Percentiles rank a stretch among this genome's conserved stretches.
phyloP scores from a whole-genome alignment of 306 rosid genomes.

The apple (Malus domestica) region DNA sequence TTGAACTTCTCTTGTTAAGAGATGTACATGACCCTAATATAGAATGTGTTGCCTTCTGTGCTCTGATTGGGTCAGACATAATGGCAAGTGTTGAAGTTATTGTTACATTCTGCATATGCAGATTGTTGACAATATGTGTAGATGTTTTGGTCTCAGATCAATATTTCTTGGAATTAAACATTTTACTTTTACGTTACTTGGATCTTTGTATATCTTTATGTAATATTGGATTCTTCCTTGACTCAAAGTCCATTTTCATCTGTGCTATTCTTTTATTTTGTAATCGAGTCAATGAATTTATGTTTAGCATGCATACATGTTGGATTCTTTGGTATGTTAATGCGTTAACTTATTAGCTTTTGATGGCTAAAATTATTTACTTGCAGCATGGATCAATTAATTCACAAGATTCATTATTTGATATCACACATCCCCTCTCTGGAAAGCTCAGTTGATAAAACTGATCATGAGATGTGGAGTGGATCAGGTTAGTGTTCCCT shows the following conservation, averaged over 20 bases:
- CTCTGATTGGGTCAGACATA: not conserved
- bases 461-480: constrained; percentile 65
- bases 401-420: constrained; percentile 46
- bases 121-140: not conserved
- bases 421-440: constrained; percentile 44
- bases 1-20: not conserved
- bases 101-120: not conserved
- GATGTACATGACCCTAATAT: not conserved
- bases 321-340: not conserved
- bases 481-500: constrained; percentile 46
- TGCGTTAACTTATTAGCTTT: not conserved
- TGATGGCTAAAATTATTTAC: not conserved
- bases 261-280: not conserved
- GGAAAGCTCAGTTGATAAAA: constrained; percentile 41
- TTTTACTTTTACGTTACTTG: not conserved
- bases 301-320: not conserved
- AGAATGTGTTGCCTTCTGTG: not conserved
- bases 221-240: not conserved
- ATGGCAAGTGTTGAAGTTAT: not conserved
- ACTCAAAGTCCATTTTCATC: not conserved
- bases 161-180: not conserved
- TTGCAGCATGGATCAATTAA: constrained; percentile 49
- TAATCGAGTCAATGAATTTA: not conserved
- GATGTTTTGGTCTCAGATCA: not conserved
- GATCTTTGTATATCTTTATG: not conserved